Conservation (phyloP, 306 rosid genomes). For the Malus sylvestris region DNA sequence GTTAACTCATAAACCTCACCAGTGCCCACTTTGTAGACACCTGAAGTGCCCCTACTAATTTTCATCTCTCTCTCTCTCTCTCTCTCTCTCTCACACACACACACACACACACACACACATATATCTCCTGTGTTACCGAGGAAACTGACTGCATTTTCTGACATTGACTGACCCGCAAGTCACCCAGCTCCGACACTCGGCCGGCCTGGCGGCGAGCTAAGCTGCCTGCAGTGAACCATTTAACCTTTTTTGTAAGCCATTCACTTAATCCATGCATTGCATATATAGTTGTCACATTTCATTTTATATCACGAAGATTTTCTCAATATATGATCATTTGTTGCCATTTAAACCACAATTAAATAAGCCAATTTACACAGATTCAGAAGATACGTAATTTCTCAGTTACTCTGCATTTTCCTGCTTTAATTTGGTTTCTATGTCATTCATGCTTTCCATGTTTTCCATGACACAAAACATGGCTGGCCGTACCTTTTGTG, state of each 20-base stretch:
- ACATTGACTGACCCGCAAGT: conserved; percentile 42
- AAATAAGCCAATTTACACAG: conserved; percentile 23
- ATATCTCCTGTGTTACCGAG: background rate
- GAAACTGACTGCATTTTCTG: conserved; percentile 28
- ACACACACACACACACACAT: no score
- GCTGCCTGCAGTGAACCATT: conserved; percentile 2
- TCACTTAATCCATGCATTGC: conserved; percentile 13
- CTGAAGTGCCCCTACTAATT: background rate
- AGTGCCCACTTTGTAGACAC: no score
- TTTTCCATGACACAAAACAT: conserved; percentile 25
- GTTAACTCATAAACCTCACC: background rate
- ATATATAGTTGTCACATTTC: conserved; percentile 17
- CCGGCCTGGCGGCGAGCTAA: conserved; percentile 35
- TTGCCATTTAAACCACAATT: conserved; percentile 25
- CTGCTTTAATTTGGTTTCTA: conserved; percentile 11
- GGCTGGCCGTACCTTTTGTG: conserved; percentile 16
- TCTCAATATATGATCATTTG: conserved; percentile 11
- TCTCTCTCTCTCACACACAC: background rate
- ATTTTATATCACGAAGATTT: conserved; percentile 38
- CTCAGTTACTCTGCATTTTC: background rate
- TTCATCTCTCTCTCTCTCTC: background rate
- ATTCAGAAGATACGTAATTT: conserved; percentile 4
- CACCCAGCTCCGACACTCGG: conserved; percentile 6
- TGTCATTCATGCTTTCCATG: conserved; percentile 16
- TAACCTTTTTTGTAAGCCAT: conserved; percentile 15